These are phyloP conservation scores for Penicillium atrosanguineum DNA, from an alignment of 495 filamentous ascomycete genomes.

Conservation along the genomic window DNA sequence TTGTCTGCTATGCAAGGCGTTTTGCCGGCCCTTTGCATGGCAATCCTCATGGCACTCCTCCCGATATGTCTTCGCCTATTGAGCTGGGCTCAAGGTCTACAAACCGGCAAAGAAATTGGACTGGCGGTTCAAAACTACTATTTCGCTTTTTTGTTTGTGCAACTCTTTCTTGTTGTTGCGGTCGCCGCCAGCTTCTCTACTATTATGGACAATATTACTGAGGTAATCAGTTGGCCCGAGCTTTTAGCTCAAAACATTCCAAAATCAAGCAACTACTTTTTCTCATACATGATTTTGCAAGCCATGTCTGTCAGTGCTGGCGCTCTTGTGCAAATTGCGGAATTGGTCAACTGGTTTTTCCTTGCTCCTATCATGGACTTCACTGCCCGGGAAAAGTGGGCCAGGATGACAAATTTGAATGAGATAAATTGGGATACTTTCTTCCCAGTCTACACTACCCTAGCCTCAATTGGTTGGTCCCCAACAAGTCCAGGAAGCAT, in stretches of 20 bases:
- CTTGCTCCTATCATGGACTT: constrained; percentile 74
- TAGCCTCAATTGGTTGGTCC: constrained; percentile 80
- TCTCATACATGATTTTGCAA: constrained; percentile 96
- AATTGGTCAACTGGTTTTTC: constrained; percentile 76
- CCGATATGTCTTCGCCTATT: constrained; percentile 76
- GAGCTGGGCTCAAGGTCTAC: constrained; percentile 70
- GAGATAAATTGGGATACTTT: constrained; percentile 87
- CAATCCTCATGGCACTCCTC: constrained; percentile 75
- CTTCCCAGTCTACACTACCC: constrained; percentile 93
- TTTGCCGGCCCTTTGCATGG: constrained; percentile 74
- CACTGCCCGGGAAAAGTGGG: constrained; percentile 88
- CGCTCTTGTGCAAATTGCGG: constrained; percentile 80
- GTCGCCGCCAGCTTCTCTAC: constrained; percentile 74
- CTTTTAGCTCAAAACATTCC: constrained; percentile 80
- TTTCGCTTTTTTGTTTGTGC: constrained; percentile 92
- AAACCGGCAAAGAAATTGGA: constrained; percentile 78
- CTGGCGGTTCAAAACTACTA: constrained; percentile 88
- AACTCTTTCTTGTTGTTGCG: constrained; percentile 91
- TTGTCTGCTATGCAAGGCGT: constrained; percentile 82
- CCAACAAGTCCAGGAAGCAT: neutral
- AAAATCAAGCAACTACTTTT: constrained; percentile 93
- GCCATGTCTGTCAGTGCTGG: constrained; percentile 89
- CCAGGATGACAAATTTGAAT: constrained; percentile 73
- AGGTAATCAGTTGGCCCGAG: constrained; percentile 60
- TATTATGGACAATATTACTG: constrained; percentile 58